Evolutionary conservation across 1,284 basidiomycete genomes (phyloP).

Genomic region (Lentinula novae-zelandiae): DNA sequence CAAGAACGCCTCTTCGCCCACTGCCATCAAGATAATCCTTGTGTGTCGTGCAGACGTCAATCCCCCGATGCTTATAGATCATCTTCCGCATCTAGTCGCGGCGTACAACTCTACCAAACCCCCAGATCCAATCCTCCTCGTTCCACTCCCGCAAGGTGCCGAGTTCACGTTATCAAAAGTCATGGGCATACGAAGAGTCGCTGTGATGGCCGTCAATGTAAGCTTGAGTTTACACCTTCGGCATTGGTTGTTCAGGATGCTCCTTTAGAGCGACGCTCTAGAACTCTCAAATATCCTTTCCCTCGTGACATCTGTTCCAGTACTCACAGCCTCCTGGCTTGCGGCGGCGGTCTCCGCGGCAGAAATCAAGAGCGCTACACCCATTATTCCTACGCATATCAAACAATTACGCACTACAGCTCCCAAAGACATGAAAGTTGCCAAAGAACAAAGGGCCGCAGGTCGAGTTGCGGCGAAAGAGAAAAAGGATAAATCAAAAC

Average conservation of each 20-base stretch:
- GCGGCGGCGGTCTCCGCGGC: constrained; percentile 14
- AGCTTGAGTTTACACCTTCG: constrained; percentile 15
- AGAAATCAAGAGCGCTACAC: constrained; percentile 18
- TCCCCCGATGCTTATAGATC: constrained; percentile 65
- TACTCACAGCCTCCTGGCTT: constrained; percentile 65
- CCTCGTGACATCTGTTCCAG: constrained; percentile 45
- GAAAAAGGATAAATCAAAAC: constrained; percentile 23
- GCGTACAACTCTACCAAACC: constrained; percentile 55
- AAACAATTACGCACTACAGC: constrained; percentile 83
- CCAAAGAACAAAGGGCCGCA: constrained; percentile 59
- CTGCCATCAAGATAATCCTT: constrained; percentile 46
- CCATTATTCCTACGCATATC: constrained; percentile 72
- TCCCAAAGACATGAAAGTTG: constrained; percentile 74
- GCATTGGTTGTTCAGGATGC: constrained; percentile 1
- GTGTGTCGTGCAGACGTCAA: constrained; percentile 72
- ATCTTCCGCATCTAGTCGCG: constrained; percentile 71
- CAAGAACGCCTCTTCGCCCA: constrained; percentile 5
- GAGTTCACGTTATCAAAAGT: constrained; percentile 62
- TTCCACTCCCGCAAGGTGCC: constrained; percentile 71
- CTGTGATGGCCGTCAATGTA: constrained; percentile 62
- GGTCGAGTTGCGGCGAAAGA: constrained; percentile 54
- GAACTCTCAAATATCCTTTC: constrained; percentile 33
- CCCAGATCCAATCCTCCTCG: constrained; percentile 43
- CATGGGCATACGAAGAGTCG: constrained; percentile 66
- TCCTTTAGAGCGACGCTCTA: constrained; percentile 34